These are phyloP conservation scores for Vitis hybrid DNA, from an alignment of 177 flowering plant genomes.

Conservation along the genomic window DNA sequence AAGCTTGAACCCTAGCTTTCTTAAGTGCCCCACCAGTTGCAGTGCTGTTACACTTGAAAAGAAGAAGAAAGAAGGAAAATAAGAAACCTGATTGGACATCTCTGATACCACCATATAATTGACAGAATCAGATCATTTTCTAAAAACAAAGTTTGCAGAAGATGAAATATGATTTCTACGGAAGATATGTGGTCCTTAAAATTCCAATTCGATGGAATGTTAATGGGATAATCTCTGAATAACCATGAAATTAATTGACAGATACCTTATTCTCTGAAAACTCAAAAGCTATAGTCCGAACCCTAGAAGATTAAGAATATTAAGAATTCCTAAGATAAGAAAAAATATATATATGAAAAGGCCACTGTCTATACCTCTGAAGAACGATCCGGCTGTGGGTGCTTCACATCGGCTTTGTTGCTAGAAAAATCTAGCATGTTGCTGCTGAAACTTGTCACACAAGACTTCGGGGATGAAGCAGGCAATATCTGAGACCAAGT, in stretches of 20 bases:
- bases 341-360: no score
- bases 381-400: conserved; percentile 53
- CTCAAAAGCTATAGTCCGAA: no score
- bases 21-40: conserved; percentile 65
- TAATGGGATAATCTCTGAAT: no score
- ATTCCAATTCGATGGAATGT: not conserved
- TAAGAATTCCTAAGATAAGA: no score
- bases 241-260: no score
- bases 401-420: conserved; percentile 27
- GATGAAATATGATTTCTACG: not conserved
- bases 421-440: conserved; percentile 69
- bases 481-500: conserved; percentile 48
- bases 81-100: not conserved
- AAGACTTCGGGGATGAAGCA: conserved; percentile 57
- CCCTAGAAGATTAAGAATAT: no score
- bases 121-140: not conserved
- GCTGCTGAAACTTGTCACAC: conserved; percentile 58
- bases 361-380: conserved; percentile 49
- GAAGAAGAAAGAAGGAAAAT: conserved; percentile 8
- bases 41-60: conserved; percentile 66
- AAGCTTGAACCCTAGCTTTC: conserved; percentile 83
- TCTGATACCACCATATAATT: not conserved
- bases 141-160: not conserved
- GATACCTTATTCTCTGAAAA: no score
- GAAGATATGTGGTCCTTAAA: not conserved